Percentiles rank a stretch among this genome's conserved stretches.
phyloP scores from a whole-genome alignment of 768 basidiomycete species.

The Amanita subjunquillea region DNA sequence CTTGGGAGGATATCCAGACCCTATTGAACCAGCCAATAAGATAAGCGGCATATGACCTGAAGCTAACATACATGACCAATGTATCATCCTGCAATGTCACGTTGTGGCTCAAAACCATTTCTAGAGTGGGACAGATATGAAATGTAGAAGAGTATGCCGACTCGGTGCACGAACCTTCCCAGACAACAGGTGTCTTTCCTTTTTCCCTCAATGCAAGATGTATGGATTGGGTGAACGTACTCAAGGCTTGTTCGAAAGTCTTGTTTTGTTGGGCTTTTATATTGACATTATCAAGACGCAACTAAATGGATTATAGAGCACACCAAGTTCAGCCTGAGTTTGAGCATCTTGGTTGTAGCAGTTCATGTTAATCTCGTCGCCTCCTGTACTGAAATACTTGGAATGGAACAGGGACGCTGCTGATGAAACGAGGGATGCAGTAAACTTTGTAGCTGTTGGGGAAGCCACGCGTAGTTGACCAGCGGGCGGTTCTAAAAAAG shows the following conservation, averaged over 20 bases:
- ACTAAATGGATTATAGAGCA: conserved; percentile 6
- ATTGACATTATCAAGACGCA: neutral
- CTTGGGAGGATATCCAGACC: conserved; percentile 61
- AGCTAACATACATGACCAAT: conserved; percentile 39
- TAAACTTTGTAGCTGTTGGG: conserved; percentile 48
- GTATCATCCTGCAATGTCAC: conserved; percentile 36
- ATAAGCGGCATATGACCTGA: neutral
- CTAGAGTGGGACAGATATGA: conserved; percentile 31
- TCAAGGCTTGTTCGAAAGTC: conserved; percentile 56
- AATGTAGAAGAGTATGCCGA: neutral
- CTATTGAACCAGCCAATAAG: neutral
- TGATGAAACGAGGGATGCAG: conserved; percentile 38
- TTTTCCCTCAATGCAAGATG: conserved; percentile 40
- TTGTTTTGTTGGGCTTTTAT: conserved; percentile 23
- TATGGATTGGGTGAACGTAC: conserved; percentile 43
- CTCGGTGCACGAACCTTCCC: conserved; percentile 42
- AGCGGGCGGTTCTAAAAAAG: conserved; percentile 57
- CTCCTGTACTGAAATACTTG: conserved; percentile 66
- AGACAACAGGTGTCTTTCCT: conserved; percentile 72
- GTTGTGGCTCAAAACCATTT: conserved; percentile 51
- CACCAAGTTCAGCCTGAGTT: conserved; percentile 45
- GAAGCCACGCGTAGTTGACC: conserved; percentile 74
- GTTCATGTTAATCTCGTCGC: conserved; percentile 66
- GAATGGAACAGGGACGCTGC: conserved; percentile 43
- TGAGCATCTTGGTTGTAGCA: conserved; percentile 54